phyloP scores from a whole-genome alignment of 371 early-diverging fungal genomes.

The Mortierella sp. region DNA sequence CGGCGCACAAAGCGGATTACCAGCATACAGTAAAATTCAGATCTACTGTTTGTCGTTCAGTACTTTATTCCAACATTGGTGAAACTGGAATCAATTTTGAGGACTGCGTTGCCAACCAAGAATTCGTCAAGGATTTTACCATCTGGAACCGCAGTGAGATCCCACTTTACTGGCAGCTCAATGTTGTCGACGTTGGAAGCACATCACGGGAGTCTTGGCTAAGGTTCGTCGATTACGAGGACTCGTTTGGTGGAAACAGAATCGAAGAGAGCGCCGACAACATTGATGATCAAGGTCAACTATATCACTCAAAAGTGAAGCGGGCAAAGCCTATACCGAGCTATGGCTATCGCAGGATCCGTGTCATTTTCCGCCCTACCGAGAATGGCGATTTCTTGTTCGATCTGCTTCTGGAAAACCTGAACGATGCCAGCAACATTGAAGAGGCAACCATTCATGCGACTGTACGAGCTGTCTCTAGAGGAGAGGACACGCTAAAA shows the following conservation, averaged over 20 bases:
- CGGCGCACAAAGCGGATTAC: conserved; percentile 65
- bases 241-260: conserved; percentile 41
- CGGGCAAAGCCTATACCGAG: conserved; percentile 72
- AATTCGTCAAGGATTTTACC: conserved; percentile 90
- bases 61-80: conserved; percentile 90
- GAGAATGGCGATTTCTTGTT: conserved; percentile 92
- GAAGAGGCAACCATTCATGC: conserved; percentile 89
- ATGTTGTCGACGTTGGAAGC: conserved; percentile 74
- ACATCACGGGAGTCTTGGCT: conserved; percentile 72
- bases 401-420: conserved; percentile 91
- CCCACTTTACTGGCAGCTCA: conserved; percentile 89
- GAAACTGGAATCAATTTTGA: conserved; percentile 94
- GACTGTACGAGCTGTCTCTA: conserved; percentile 78
- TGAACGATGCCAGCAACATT: conserved; percentile 87
- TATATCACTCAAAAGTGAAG: conserved; percentile 20
- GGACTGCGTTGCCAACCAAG: conserved; percentile 90
- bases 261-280: conserved; percentile 42
- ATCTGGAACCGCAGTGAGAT: conserved; percentile 94
- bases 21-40: conserved; percentile 84
- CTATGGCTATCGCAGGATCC: conserved; percentile 79
- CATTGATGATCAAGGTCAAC: conserved; percentile 30
- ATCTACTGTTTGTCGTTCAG: conserved; percentile 88
- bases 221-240: conserved; percentile 81
- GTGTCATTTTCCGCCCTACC: conserved; percentile 88
- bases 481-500: conserved; percentile 79